Evolutionary conservation across 2,329 filamentous ascomycete genomes (phyloP), one percentile per base, ranked within the genome.

Genomic region (Penicillium sp.): DNA sequence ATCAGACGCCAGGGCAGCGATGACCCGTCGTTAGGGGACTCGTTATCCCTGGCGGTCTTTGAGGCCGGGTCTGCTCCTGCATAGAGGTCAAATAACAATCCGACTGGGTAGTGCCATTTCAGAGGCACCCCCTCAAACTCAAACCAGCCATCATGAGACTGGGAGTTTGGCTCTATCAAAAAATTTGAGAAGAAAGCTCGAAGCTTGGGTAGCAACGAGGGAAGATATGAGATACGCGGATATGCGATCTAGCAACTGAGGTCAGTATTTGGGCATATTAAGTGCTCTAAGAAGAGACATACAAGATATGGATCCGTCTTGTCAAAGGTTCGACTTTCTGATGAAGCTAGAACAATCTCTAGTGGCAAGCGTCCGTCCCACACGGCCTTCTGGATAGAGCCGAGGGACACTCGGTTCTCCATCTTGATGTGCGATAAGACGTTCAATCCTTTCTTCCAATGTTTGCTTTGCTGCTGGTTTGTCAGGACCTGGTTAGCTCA

Each of bases 51-150:
- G 5, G 49, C 35, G 4, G 66, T 56, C 47, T 68, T 73, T 6
- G 74, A 75, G 17, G 72, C 70, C 9, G 77, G 76, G 21, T 80
- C 81, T 23, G 79, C 80, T 19, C 84, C 85, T 2, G 84, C 83
- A 66, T 89, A 89, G 6, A 90, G 77, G 70, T 90, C 88, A 68
- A 86, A 89, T 6, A 90, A 78, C 12, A 91, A 76, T 1, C 88
- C 88, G 12, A 89, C 70, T 0, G 88, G 87, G 59, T 89, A 86
- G 68, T 90, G 88, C 86, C 86, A 89, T 77, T 89, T 89, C 62
- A 90, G 72, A 2, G 86, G 83, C 17, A 90, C 87, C 15, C 79
- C 82, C 70, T 90, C 85, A 67, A 86, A 88, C 1, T 84, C 86
- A 62, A 91, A 83, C 83, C 85, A 88, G 21, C 83, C 82, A 43